Base-by-base conservation (phyloP, 176 grass and related monocot species). In the Paspalum vaginatum region DNA sequence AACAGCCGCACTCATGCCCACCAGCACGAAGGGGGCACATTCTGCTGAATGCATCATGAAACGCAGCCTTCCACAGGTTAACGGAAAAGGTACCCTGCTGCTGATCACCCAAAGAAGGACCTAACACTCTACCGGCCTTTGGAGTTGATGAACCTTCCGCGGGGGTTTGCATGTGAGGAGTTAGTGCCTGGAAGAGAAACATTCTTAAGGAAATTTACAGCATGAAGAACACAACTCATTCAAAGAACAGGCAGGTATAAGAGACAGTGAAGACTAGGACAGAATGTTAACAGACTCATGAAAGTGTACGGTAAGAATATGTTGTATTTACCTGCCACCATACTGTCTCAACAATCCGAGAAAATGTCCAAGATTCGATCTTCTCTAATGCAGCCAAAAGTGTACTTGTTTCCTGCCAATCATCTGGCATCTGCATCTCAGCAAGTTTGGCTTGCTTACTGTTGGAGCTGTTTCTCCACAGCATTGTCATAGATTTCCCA, bases 341-440 rank as follows among this genome's bases (percentile, higher is more conserved):
- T 20, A 99, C 85, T 22, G 90, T 95, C 56, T 99, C 87, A 11
- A 99, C 81, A 62, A 99, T 88, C 44, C 88, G 86, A 86, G 84
- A 93, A 80, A 99, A 99, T 72, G 93, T 91, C 97, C 97, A 99
- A 58, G 85, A 99, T 84, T 99, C 97, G 13, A 99, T 89, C 83
- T 88, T 95, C 76, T 95, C 86, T 62, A 99, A 37, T 64, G 93
- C 84, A 86, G 84, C 70, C 56, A 91, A 89, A 86, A 95, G 72
- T 58, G 88, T 84, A 76, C 51, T 81, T n/a, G 84, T 91, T 79
- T 96, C 93, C 55, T 93, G 86, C 88, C 88, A 95, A 85, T 87
- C 85, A 79, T 88, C 85, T 51, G 75, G 25, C 43, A 78, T 54
- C 76, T 86, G 80, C 70, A 88, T 67, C 17, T 64, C 44, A 80